A percentile compares a stretch with the other conserved stretches of the same genome.
phyloP scores from a whole-genome alignment of 2,329 filamentous ascomycete species.

The Monosporascus sp. region DNA sequence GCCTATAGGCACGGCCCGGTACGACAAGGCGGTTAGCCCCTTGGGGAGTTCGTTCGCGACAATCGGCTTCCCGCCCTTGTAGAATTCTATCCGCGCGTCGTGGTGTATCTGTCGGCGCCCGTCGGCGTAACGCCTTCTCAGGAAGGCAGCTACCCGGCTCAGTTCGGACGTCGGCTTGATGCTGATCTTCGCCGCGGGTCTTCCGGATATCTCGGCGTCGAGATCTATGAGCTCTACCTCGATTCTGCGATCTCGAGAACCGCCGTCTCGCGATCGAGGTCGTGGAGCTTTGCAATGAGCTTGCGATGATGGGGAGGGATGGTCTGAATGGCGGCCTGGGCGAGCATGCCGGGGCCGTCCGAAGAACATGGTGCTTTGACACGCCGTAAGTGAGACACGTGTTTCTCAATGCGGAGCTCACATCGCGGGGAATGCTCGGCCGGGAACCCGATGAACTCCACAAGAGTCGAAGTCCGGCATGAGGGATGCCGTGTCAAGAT shows the following conservation, averaged over 20 bases:
- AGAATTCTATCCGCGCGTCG: conserved; percentile 14
- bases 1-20: conserved; percentile 11
- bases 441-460: too few relatives aligned
- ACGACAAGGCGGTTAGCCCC: conserved; percentile 8
- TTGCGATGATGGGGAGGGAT: too few relatives aligned
- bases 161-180: conserved; percentile 1
- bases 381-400: too few relatives aligned
- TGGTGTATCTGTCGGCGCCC: conserved; percentile 1
- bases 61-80: conserved; percentile 6
- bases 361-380: too few relatives aligned
- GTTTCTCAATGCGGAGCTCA: too few relatives aligned
- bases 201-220: neutral
- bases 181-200: neutral
- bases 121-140: conserved; percentile 2
- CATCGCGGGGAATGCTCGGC: too few relatives aligned
- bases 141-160: conserved; percentile 2
- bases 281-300: too few relatives aligned
- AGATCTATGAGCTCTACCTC: neutral
- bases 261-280: neutral
- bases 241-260: neutral
- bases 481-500: too few relatives aligned
- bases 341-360: too few relatives aligned
- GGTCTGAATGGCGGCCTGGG: too few relatives aligned
- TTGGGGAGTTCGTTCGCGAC: conserved; percentile 10
- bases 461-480: too few relatives aligned